A percentile compares a stretch with the other conserved stretches of the same genome.
phyloP scores from a whole-genome alignment of 139 green algal genomes.

The Picochlorum sp. region DNA sequence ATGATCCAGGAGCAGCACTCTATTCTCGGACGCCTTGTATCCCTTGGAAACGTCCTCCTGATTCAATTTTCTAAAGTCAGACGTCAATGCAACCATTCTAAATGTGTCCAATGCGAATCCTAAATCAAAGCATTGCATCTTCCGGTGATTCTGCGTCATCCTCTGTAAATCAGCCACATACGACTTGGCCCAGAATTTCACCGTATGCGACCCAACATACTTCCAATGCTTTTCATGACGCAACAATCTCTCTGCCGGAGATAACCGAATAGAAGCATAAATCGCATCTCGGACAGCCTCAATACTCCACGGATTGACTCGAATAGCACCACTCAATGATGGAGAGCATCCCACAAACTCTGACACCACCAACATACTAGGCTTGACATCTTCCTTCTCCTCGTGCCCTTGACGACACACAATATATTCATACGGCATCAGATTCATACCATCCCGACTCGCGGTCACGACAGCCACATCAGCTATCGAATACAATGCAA shows the following conservation, averaged over 20 bases:
- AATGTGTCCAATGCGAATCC: slow-evolving; percentile 95
- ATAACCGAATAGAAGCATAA: slow-evolving; percentile 47
- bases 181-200: slow-evolving; percentile 83
- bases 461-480: slow-evolving; percentile 74
- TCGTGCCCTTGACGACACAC: slow-evolving; percentile 66
- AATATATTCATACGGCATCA: slow-evolving; percentile 97
- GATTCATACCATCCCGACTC: slow-evolving; percentile 87
- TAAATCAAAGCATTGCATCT: slow-evolving; percentile 92
- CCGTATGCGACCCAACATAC: slow-evolving; percentile 90
- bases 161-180: slow-evolving; percentile 67
- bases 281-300: slow-evolving; percentile 78
- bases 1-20: slow-evolving; percentile 93
- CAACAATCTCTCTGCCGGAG: slow-evolving; percentile 57
- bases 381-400: neutral
- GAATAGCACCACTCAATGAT: slow-evolving; percentile 82
- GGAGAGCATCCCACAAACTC: slow-evolving; percentile 99
- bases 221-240: slow-evolving; percentile 96
- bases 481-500: slow-evolving; percentile 82
- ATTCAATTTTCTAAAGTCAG: slow-evolving; percentile 87
- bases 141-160: slow-evolving; percentile 61
- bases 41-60: slow-evolving; percentile 33
- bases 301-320: slow-evolving; percentile 95
- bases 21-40: slow-evolving; percentile 49
- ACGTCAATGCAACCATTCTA: slow-evolving; percentile 80
- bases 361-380: slow-evolving; percentile 75